Base-by-base conservation (phyloP, 1,139 yeast species). In the Barnettozyma hawaiiensis region DNA sequence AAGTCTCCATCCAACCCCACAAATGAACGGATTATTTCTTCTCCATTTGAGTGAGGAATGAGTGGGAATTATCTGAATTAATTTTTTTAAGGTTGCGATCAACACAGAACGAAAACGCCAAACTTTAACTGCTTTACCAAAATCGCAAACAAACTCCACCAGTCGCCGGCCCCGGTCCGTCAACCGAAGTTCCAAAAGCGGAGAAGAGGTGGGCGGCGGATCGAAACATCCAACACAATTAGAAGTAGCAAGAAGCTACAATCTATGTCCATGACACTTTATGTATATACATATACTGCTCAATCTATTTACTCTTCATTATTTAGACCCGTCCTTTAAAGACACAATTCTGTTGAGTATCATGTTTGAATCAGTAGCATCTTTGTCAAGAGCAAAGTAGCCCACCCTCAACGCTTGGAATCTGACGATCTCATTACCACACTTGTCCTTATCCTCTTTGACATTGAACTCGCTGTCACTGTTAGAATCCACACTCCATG, bases 371-470 rank as follows among this genome's bases (percentile, higher is more conserved):
- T 67, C 71, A 7, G 71, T 69, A 43, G 87, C 69, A 51, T 92
- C 97, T 57, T 75, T 78, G 62, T 94, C 99, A 64, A 87, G 67
- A 62, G 96, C 83, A 76, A 90, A 94, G 66, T 92, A 92, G 21
- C 98, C 99, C 41, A 87, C 92, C 67, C 99, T 82, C 64, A 94
- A 76, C 24, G 96, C 98, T 69, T 94, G 99, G 86, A 94, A 94
- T 63, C 98, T 78, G 29, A 86, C 85, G n/a, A 95, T 78, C 63
- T 92, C 95, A 16, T 77, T 73, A 28, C 85, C 81, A 38, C 76
- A 69, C 37, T 69, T 67, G 22, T 74, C 75, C 38, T 62, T 62
- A 43, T 64, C 65, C 61, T 85, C 95, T 53, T 70, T 71, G 52
- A 84, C 84, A 59, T 80, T 77, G 60, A 84, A 84, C 50, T 81